These are phyloP conservation scores for Coniochaeta hoffmannii DNA, from an alignment of 2,329 filamentous ascomycete genomes.

Conservation along the genomic window DNA sequence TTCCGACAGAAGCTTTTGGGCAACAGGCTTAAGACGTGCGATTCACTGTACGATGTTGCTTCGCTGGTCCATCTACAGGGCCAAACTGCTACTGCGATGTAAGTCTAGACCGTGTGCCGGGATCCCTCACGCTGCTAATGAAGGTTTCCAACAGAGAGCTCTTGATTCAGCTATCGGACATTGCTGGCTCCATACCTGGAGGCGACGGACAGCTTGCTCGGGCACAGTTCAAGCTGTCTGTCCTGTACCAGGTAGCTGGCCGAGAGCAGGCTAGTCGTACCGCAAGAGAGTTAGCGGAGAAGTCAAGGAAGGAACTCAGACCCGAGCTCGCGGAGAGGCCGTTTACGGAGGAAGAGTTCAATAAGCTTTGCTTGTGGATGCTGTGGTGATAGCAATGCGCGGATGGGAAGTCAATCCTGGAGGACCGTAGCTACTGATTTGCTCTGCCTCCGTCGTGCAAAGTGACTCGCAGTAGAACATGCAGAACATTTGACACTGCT, in stretches of 20 bases:
- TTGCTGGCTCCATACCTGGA: not conserved
- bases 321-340: constrained; percentile 10
- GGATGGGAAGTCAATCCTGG: too few species aligned
- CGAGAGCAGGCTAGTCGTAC: not conserved
- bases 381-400: too few species aligned
- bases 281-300: not conserved
- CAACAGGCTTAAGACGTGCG: not conserved
- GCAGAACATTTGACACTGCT: too few species aligned
- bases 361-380: constrained; percentile 13
- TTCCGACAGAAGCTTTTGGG: not conserved
- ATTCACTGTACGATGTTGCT: not conserved
- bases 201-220: not conserved
- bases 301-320: not conserved
- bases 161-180: not conserved
- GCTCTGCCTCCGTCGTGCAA: too few species aligned
- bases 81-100: not conserved
- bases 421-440: too few species aligned
- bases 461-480: too few species aligned
- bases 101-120: too few species aligned
- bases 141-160: not conserved
- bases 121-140: too few species aligned
- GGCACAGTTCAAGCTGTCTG: not conserved
- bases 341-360: constrained; percentile 14
- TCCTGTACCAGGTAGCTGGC: not conserved
- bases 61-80: not conserved